These are phyloP conservation scores for Tagetes erecta DNA, from an alignment of 129 eudicot species.

Conservation along the genomic window DNA sequence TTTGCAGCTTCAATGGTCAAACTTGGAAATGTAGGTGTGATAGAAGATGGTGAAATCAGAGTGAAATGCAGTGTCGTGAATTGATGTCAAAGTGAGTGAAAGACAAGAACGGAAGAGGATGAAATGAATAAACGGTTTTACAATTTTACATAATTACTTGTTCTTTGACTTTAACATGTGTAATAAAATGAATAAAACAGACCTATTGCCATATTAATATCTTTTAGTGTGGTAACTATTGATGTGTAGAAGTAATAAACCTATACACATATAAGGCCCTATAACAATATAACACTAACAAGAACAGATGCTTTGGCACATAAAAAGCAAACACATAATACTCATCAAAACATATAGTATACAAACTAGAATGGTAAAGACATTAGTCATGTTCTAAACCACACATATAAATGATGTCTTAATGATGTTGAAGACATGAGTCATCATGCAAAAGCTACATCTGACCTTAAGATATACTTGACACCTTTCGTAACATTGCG, in stretches of 20 bases:
- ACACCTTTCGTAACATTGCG: conserved; percentile 74
- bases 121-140: neutral
- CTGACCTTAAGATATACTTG: conserved; percentile 85
- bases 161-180: conserved; percentile 10
- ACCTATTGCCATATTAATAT: conserved; percentile 11
- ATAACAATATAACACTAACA: neutral
- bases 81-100: conserved; percentile 18
- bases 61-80: conserved; percentile 54
- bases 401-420: conserved; percentile 7
- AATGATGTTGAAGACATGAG: neutral
- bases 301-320: neutral
- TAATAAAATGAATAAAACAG: conserved; percentile 9
- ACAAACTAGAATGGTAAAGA: conserved; percentile 10
- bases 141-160: conserved; percentile 5
- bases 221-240: neutral
- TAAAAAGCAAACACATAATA: neutral
- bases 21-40: conserved; percentile 68
- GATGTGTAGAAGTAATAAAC: neutral
- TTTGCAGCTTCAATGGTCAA: conserved; percentile 80
- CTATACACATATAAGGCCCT: neutral
- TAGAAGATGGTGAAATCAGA: conserved; percentile 62
- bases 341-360: neutral
- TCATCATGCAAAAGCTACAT: conserved; percentile 75
- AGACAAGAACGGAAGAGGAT: neutral
- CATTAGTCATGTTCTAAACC: conserved; percentile 15